Percentiles rank a stretch among this genome's conserved stretches.
Conservation (phyloP, 2,329 filamentous ascomycete genomes). For the Apiospora marii region DNA sequence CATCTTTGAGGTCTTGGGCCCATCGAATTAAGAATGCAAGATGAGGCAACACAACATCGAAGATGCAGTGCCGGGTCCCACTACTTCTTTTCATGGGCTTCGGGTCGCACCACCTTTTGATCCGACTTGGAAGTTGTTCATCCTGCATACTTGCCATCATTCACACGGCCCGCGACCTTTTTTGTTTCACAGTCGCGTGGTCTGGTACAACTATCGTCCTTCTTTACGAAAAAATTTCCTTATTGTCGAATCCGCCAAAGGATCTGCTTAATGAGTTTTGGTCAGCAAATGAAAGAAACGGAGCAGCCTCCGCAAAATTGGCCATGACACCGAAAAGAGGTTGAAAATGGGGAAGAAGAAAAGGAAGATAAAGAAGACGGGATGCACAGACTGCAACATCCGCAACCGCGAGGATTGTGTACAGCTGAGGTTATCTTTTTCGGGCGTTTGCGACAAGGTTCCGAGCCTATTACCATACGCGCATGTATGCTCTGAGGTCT, state of each 20-base stretch:
- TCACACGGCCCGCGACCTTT: background rate
- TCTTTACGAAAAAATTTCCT: background rate
- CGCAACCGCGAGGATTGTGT: constrained; percentile 2
- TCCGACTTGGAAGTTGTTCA: background rate
- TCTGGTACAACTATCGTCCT: background rate
- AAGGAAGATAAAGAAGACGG: background rate
- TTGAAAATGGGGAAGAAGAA: background rate
- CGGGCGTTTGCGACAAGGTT: constrained; percentile 10
- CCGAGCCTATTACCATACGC: constrained; percentile 16
- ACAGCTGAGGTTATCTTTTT: background rate
- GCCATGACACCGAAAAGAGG: constrained; percentile 4
- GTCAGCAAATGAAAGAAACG: constrained; percentile 10
- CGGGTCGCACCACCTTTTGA: background rate
- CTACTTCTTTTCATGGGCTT: background rate
- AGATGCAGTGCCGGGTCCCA: background rate
- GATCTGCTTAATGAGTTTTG: background rate
- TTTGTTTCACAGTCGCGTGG: background rate
- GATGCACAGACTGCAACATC: background rate
- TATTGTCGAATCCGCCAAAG: background rate
- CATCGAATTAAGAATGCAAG: background rate
- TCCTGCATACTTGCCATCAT: background rate
- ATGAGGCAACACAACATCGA: background rate
- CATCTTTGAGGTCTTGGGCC: constrained; percentile 37
- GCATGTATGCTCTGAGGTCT: constrained; percentile 17
- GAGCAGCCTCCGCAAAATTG: background rate